phyloP scores from a whole-genome alignment of 495 filamentous ascomycete species.

The Hypoxylon lienhwacheense region DNA sequence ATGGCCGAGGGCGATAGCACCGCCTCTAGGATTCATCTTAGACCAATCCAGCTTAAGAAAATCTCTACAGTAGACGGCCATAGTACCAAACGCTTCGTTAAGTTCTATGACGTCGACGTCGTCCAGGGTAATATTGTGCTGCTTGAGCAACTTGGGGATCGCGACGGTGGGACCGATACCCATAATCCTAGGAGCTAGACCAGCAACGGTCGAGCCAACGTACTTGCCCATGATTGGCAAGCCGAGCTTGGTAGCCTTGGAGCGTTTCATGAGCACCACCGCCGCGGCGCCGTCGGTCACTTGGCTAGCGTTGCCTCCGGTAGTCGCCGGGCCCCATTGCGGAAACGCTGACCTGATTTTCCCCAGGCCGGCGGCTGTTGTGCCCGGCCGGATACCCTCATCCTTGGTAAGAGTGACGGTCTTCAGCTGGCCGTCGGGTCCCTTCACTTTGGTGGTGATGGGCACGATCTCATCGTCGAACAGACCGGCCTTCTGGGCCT shows the following conservation, averaged over 20 bases:
- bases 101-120: slow-evolving; percentile 91
- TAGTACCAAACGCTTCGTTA: slow-evolving; percentile 97
- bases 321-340: slow-evolving; percentile 81
- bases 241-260: slow-evolving; percentile 80
- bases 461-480: slow-evolving; percentile 95
- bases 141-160: slow-evolving; percentile 87
- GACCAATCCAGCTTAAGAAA: slow-evolving; percentile 72
- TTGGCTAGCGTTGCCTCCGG: slow-evolving; percentile 94
- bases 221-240: slow-evolving; percentile 95
- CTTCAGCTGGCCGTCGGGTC: slow-evolving; percentile 76
- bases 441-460: slow-evolving; percentile 77
- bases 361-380: slow-evolving; percentile 74
- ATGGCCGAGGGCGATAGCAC: slow-evolving; percentile 78
- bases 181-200: slow-evolving; percentile 91
- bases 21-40: slow-evolving; percentile 89
- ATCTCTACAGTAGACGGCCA: slow-evolving; percentile 91
- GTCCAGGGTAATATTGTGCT: slow-evolving; percentile 74
- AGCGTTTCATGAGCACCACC: slow-evolving; percentile 90
- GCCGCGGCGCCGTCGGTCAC: slow-evolving; percentile 95
- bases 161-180: slow-evolving; percentile 92
- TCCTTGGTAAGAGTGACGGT: slow-evolving; percentile 78
- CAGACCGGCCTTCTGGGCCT: slow-evolving; percentile 88
- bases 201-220: slow-evolving; percentile 86
- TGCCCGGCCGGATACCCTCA: slow-evolving; percentile 87
- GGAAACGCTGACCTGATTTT: slow-evolving; percentile 94